phyloP scores from a whole-genome alignment of 345 rosid genomes.

The Citrus unshiu region DNA sequence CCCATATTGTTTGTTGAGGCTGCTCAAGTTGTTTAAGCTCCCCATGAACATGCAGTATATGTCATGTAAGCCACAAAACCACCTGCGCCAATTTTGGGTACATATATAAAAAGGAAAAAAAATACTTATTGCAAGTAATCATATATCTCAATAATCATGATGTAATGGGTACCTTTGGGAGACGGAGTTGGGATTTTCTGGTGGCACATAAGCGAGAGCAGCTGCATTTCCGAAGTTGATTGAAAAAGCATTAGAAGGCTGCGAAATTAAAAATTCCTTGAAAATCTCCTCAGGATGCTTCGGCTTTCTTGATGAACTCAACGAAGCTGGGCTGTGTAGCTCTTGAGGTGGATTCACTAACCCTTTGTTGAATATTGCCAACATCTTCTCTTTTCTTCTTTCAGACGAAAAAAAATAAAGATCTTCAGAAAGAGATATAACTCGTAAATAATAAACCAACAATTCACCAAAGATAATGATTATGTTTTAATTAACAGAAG shows the following conservation, averaged over 20 bases:
- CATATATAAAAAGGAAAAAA: no score
- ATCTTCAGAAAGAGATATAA: neutral
- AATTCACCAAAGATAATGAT: neutral
- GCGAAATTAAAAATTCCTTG: constrained; percentile 31
- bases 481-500: neutral
- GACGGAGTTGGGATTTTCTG: constrained; percentile 21
- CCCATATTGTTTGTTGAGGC: constrained; percentile 62
- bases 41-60: constrained; percentile 62
- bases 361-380: constrained; percentile 60
- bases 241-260: constrained; percentile 33
- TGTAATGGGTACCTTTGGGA: constrained; percentile 47
- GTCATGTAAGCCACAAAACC: constrained; percentile 56
- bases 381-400: constrained; percentile 34
- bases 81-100: constrained; percentile 25
- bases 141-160: neutral
- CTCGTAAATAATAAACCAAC: neutral
- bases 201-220: constrained; percentile 36
- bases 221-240: constrained; percentile 44
- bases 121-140: neutral
- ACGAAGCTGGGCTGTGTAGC: constrained; percentile 53
- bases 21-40: constrained; percentile 46
- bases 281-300: constrained; percentile 43
- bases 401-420: neutral
- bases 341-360: constrained; percentile 60
- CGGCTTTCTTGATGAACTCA: constrained; percentile 20